These are phyloP conservation scores for Corchorus olitorius DNA, from an alignment of 345 rosid genomes.

Conservation along the genomic window DNA sequence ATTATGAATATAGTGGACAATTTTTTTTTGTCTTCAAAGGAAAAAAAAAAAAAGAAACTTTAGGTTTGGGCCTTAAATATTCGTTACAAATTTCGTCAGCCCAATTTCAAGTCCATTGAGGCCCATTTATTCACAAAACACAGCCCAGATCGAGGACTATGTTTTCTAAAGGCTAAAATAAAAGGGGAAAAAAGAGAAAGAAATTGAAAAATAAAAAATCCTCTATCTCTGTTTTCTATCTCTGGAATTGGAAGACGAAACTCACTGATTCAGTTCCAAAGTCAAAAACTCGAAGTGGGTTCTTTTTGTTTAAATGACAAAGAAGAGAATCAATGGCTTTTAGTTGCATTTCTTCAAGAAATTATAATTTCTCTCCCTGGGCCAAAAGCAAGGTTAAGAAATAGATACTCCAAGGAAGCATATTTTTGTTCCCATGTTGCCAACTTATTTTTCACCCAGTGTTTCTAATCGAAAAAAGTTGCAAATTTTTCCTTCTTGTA, in stretches of 20 bases:
- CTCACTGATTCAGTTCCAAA: background rate
- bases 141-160: background rate
- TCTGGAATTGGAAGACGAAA: background rate
- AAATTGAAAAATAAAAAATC: background rate
- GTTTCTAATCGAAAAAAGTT: constrained; percentile 8
- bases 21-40: no score
- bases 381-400: constrained; percentile 1
- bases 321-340: constrained; percentile 4
- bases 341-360: background rate
- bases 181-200: no score
- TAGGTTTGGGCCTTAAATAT: background rate
- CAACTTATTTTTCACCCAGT: background rate
- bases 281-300: background rate
- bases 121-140: background rate
- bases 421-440: background rate
- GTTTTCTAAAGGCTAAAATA: no score
- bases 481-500: constrained; percentile 15
- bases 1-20: no score
- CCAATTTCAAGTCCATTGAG: background rate
- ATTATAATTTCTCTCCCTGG: background rate
- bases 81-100: background rate
- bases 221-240: background rate
- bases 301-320: background rate
- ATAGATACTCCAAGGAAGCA: background rate
- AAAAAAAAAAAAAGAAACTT: no score